Percentiles rank a stretch among this genome's conserved stretches.
Evolutionary conservation across 73 alveolate species (phyloP).

Genomic region (Diophrys sp.): DNA sequence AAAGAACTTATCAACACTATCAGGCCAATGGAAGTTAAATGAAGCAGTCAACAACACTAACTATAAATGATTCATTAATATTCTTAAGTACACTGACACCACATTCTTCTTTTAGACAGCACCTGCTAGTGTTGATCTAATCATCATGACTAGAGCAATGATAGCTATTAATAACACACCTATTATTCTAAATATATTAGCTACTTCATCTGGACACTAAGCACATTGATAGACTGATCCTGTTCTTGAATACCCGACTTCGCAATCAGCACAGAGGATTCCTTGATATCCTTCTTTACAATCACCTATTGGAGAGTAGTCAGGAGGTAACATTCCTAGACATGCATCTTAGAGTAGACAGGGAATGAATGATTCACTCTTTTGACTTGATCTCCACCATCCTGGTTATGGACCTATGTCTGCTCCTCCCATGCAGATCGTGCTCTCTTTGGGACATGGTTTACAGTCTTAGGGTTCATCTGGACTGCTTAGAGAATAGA

Average conservation of each 20-base stretch:
- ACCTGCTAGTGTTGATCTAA: neutral
- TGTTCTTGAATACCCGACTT: conserved; percentile 18
- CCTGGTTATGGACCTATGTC: conserved; percentile 53
- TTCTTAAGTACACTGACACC: conserved; percentile 16
- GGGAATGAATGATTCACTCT: neutral
- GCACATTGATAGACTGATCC: conserved; percentile 10
- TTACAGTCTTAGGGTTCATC: conserved; percentile 19
- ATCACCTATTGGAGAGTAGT: conserved; percentile 21
- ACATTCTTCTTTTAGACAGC: conserved; percentile 20
- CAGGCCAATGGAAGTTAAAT: conserved; percentile 47
- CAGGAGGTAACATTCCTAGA: conserved; percentile 41
- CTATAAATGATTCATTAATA: conserved; percentile 24
- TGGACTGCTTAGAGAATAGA: conserved; percentile 1
- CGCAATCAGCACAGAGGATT: conserved; percentile 40
- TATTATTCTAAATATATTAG: neutral
- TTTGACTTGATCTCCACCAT: conserved; percentile 21
- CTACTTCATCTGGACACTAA: conserved; percentile 8
- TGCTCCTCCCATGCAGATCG: conserved; percentile 37
- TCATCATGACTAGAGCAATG: neutral
- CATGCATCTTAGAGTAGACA: conserved; percentile 32
- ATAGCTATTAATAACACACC: neutral
- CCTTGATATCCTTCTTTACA: conserved; percentile 42
- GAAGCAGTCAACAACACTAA: conserved; percentile 19
- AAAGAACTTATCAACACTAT: conserved; percentile 29
- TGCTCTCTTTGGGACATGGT: conserved; percentile 34